Evolutionary conservation across 805 yeast genomes (phyloP).

Genomic region (Yarrowia deformans): DNA sequence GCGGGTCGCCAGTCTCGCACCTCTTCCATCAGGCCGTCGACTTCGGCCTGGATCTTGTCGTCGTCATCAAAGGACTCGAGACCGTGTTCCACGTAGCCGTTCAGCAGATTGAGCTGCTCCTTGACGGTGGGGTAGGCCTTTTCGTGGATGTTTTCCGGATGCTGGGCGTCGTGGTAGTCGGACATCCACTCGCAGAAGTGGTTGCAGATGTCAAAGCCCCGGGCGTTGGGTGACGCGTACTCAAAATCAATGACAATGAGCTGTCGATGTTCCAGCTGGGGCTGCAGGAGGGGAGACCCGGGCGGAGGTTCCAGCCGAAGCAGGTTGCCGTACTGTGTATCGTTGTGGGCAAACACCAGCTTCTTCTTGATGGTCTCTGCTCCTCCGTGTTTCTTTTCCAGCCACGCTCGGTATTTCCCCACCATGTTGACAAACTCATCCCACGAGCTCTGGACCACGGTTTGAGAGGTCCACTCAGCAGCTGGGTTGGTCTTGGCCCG

Average conservation of each 20-base stretch:
- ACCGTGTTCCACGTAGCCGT: constrained; percentile 74
- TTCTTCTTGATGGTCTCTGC: constrained; percentile 54
- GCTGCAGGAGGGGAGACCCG: constrained; percentile 60
- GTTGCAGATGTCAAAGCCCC: constrained; percentile 89
- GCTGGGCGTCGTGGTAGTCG: constrained; percentile 74
- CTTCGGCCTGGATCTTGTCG: constrained; percentile 53
- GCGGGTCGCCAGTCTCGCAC: constrained; percentile 80
- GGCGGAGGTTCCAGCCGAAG: constrained; percentile 62
- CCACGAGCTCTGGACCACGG: constrained; percentile 54
- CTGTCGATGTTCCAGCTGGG: constrained; percentile 65
- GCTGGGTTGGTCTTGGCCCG: constrained; percentile 49
- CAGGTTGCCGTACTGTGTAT: constrained; percentile 94
- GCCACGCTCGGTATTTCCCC: constrained; percentile 65
- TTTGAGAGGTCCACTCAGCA: constrained; percentile 41
- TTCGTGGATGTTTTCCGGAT: constrained; percentile 62
- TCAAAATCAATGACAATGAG: constrained; percentile 96
- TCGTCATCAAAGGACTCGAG: constrained; percentile 49
- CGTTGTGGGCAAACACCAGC: constrained; percentile 90
- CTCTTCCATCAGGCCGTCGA: constrained; percentile 66
- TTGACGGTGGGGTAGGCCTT: constrained; percentile 69
- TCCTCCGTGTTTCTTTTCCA: constrained; percentile 59
- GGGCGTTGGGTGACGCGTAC: constrained; percentile 88
- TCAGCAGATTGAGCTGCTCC: constrained; percentile 73
- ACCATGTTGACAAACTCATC: constrained; percentile 59
- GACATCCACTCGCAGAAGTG: constrained; percentile 98